Percentiles rank a stretch among this genome's conserved stretches.
Conservation (phyloP, 2,329 filamentous ascomycete species). For the Penicillium sp. region DNA sequence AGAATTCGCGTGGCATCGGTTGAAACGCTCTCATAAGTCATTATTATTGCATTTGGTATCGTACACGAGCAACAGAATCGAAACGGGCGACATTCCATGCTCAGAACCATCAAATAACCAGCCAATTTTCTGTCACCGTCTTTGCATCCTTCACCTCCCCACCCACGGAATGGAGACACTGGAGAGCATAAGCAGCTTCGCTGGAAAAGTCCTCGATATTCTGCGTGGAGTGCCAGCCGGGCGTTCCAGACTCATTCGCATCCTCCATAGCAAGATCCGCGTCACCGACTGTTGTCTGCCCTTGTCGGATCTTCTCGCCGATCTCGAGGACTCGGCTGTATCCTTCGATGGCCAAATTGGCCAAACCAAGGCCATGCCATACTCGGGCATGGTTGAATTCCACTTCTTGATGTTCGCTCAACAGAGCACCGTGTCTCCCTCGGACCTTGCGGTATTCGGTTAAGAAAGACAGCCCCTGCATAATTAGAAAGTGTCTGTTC, state of each 20-base stretch:
- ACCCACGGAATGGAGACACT: constrained; percentile 59
- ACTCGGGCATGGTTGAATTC: constrained; percentile 73
- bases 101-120: constrained; percentile 43
- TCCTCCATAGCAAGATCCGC: constrained; percentile 25
- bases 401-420: constrained; percentile 61
- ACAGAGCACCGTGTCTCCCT: constrained; percentile 37
- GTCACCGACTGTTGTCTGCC: constrained; percentile 30
- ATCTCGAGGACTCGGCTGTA: constrained; percentile 59
- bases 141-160: constrained; percentile 59
- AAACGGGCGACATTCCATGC: no score
- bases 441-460: constrained; percentile 64
- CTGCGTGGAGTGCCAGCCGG: constrained; percentile 1
- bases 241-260: constrained; percentile 4
- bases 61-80: no score
- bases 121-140: constrained; percentile 55
- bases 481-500: constrained; percentile 80
- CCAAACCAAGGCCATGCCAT: constrained; percentile 69
- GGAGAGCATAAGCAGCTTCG: constrained; percentile 70
- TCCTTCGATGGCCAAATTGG: constrained; percentile 64
- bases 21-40: background rate
- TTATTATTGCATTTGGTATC: no score
- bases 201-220: constrained; percentile 54
- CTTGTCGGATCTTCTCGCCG: constrained; percentile 42
- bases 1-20: no score
- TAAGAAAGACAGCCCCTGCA: constrained; percentile 79